Conservation (phyloP, 2,329 filamentous ascomycete genomes). For the Colletotrichum neosansevieriae region DNA sequence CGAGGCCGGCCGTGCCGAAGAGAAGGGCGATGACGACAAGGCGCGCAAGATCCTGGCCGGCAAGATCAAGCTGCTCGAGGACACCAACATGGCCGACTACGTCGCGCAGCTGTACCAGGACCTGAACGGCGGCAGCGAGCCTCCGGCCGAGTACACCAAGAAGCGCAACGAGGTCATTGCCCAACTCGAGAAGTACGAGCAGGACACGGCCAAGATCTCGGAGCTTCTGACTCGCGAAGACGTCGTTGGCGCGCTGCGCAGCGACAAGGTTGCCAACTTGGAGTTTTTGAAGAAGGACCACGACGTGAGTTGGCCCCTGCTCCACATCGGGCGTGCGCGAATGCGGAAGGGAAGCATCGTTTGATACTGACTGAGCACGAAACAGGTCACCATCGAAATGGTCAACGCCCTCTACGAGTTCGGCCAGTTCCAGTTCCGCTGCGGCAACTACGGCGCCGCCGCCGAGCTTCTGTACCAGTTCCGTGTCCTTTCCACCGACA, state of each 20-base stretch:
- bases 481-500: constrained; percentile 96
- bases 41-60: constrained; percentile 81
- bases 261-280: constrained; percentile 99
- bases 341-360: too few species aligned
- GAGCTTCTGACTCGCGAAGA: constrained; percentile 88
- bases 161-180: constrained; percentile 91
- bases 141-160: constrained; percentile 86
- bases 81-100: constrained; percentile 99
- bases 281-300: constrained; percentile 98
- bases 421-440: constrained; percentile 97
- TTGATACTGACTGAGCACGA: not conserved
- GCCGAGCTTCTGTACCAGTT: constrained; percentile 97
- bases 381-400: constrained; percentile 88
- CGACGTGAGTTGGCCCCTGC: constrained; percentile 68
- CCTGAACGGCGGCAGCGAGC: constrained; percentile 81
- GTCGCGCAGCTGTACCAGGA: constrained; percentile 92
- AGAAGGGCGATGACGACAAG: constrained; percentile 70
- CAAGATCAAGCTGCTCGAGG: constrained; percentile 94
- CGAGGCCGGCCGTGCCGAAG: constrained; percentile 83
- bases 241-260: constrained; percentile 89
- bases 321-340: too few species aligned
- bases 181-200: constrained; percentile 84
- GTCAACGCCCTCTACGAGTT: constrained; percentile 96
- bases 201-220: constrained; percentile 89
- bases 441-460: constrained; percentile 90